Percentiles rank a stretch among this genome's conserved stretches.
Evolutionary conservation across 192 early-diverging fungal species (phyloP).

Genomic region (Pilaira anomala): DNA sequence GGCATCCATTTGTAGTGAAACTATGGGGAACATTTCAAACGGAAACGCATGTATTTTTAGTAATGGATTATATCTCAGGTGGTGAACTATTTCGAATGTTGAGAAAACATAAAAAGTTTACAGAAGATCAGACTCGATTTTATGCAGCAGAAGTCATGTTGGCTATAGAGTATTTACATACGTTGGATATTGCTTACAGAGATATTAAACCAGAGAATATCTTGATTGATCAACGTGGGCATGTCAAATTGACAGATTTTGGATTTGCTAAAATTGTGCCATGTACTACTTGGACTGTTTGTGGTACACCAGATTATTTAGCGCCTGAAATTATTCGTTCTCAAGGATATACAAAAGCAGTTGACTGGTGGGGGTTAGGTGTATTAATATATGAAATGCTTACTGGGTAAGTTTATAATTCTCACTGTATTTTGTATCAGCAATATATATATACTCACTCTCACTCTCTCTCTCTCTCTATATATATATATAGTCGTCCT

Average conservation of each 20-base stretch:
- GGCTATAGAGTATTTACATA: constrained; percentile 89
- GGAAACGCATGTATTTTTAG: constrained; percentile 81
- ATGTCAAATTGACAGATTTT: constrained; percentile 95
- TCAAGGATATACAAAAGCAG: constrained; percentile 76
- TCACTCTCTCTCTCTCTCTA: too few species aligned
- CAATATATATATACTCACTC: too few species aligned
- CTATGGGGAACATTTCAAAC: constrained; percentile 92
- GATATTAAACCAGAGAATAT: constrained; percentile 85
- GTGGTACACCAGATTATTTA: constrained; percentile 81
- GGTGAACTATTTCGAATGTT: constrained; percentile 82
- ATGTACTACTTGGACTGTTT: constrained; percentile 47
- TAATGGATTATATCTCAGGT: constrained; percentile 91
- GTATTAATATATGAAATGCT: constrained; percentile 90
- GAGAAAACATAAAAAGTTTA: constrained; percentile 58
- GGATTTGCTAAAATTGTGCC: constrained; percentile 66
- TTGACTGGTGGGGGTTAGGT: constrained; percentile 97
- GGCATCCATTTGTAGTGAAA: constrained; percentile 84
- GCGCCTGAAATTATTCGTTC: constrained; percentile 91
- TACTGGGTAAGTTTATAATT: too few species aligned
- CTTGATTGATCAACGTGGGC: constrained; percentile 81
- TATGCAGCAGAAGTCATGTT: constrained; percentile 88
- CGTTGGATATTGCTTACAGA: constrained; percentile 86
- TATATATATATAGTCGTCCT: constrained; percentile 58
- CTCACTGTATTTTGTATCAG: too few species aligned
- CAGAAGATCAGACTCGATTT: constrained; percentile 57